These are phyloP conservation scores for Cucumis sativus DNA, from an alignment of 306 rosid genomes.

Conservation along the genomic window DNA sequence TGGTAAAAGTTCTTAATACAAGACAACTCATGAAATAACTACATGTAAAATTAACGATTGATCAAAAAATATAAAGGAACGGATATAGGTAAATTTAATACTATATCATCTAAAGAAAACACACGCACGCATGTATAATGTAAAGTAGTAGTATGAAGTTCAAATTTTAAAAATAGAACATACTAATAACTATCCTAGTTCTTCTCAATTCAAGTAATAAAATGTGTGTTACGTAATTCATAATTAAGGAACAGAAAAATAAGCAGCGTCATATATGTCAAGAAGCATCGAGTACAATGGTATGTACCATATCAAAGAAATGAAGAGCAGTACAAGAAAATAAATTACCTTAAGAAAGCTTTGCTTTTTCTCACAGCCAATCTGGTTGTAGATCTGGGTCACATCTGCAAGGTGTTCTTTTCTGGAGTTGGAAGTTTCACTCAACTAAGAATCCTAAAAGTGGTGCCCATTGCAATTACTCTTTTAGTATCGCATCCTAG, in stretches of 20 bases:
- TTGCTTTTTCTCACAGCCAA: constrained; percentile 57
- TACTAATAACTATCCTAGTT: background rate
- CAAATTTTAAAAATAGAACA: background rate
- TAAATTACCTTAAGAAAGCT: constrained; percentile 45
- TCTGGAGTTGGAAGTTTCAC: background rate
- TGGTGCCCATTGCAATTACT: too few species aligned
- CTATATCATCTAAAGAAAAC: too few species aligned
- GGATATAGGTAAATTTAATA: too few species aligned
- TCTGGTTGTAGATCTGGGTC: constrained; percentile 68
- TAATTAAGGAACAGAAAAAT: background rate
- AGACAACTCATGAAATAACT: too few species aligned
- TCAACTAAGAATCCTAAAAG: too few species aligned
- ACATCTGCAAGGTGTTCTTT: constrained; percentile 57
- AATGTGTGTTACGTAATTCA: background rate
- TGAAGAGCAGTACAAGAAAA: constrained; percentile 27
- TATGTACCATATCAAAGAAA: constrained; percentile 52
- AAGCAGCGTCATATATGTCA: constrained; percentile 5
- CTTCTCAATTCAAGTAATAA: constrained; percentile 5
- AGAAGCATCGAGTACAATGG: background rate
- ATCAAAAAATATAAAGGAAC: too few species aligned
- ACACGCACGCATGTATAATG: too few species aligned
- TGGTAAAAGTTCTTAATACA: too few species aligned
- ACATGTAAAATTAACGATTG: too few species aligned
- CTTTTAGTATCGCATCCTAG: too few species aligned
- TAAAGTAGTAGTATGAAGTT: too few species aligned